Base-by-base conservation (phyloP, 257 asterid genomes). In the Buddleja alternifolia region DNA sequence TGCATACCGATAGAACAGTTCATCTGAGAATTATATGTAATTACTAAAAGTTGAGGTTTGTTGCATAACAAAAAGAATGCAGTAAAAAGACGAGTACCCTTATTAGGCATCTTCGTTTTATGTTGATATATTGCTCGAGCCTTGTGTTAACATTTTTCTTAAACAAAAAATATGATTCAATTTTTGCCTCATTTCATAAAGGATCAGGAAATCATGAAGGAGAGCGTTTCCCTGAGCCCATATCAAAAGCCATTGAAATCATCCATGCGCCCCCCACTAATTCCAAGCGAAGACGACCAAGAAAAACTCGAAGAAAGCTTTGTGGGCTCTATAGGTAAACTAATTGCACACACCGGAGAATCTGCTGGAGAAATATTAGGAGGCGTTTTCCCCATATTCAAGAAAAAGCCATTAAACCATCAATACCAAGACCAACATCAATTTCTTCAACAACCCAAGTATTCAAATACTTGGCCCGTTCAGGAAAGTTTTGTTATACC, bases 401-500 rank as follows among this genome's bases (percentile, higher is more conserved):
- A 74, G 75, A 89, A 76, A 69, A 84, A 74, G 39, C 74, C 73
- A 42, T 21, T 55, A 74, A 75, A 52, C 76, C 74, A 75, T 72
- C 84, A 75, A 25, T 50, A 75, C 55, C 83, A 69, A 17, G 55
- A 24, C 74, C 86, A 75, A 41, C 74, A 84, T 42, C 82, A 66
- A 36, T 79, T 82, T 50, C 81, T 73, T 52, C 97, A 79, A 53
- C 86, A 81, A 29, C 44, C 64, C 16, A 78, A 81, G 82, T 77
- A 84, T 54, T 60, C 86, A 15, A 78, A 62, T 29, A 7, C 78
- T 11, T 84, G 90, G 96, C 96, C 95, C 0, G 89, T 81, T 45
- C 99, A 89, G 70, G 99, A 94, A 39, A 91, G 98, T 82, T 89
- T 78, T 48, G 85, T 82, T 4, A 80, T 94, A 15, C 92, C 90